phyloP scores from a whole-genome alignment of 345 rosid species.

The Rhodomyrtus tomentosa region DNA sequence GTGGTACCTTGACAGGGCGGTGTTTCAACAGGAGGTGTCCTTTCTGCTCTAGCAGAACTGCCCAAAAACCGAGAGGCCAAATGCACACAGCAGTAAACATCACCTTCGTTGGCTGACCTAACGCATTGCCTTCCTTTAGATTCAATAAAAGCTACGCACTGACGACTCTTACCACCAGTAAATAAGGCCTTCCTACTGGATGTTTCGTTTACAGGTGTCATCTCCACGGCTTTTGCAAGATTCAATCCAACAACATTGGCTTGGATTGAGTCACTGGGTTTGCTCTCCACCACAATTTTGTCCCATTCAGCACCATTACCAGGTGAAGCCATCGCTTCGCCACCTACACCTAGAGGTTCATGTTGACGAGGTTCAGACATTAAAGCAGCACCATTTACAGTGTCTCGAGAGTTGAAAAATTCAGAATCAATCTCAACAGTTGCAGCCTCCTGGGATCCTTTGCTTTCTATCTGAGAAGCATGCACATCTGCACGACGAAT shows the following conservation, averaged over 20 bases:
- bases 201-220: conserved; percentile 22
- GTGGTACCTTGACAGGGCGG: conserved; percentile 91
- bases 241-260: conserved; percentile 18
- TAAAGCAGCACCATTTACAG: conserved; percentile 16
- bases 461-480: conserved; percentile 39
- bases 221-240: conserved; percentile 18
- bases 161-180: conserved; percentile 60
- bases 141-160: conserved; percentile 86
- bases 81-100: conserved; percentile 95
- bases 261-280: conserved; percentile 21
- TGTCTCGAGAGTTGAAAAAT: conserved; percentile 37
- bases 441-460: conserved; percentile 23
- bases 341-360: not conserved
- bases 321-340: not conserved
- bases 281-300: conserved; percentile 52
- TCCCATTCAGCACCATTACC: conserved; percentile 61
- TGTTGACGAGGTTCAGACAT: conserved; percentile 17
- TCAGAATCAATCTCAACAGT: conserved; percentile 46
- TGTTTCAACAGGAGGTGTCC: conserved; percentile 36
- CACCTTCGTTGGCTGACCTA: conserved; percentile 98
- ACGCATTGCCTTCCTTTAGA: conserved; percentile 94
- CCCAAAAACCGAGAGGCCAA: conserved; percentile 86
- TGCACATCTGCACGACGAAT: conserved; percentile 84
- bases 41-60: conserved; percentile 43
- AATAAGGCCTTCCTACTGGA: conserved; percentile 32